These are phyloP conservation scores for Canna indica DNA, from an alignment of 176 grass and related monocot genomes.

Conservation along the genomic window DNA sequence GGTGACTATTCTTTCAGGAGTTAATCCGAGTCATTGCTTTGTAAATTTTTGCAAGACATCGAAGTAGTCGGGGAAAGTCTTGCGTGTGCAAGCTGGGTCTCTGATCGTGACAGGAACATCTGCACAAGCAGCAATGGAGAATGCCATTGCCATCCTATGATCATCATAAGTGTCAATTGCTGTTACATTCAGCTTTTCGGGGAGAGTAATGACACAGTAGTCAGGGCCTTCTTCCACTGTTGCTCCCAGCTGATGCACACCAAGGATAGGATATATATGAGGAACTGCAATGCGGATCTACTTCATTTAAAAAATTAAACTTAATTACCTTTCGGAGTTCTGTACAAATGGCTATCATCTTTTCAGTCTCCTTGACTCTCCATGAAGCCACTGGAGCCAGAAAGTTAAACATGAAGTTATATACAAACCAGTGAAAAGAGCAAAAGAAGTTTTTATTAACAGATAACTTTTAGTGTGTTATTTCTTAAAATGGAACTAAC, in stretches of 20 bases:
- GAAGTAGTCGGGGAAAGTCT: slow-evolving; percentile 94
- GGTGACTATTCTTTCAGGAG: no score
- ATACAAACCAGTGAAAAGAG: no score
- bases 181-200: slow-evolving; percentile 65
- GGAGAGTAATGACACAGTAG: slow-evolving; percentile 92
- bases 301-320: no score
- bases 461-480: no score
- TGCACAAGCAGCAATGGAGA: slow-evolving; percentile 69
- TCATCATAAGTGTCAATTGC: slow-evolving; percentile 87
- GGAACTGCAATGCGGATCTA: no score
- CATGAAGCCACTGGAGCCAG: slow-evolving; percentile 79
- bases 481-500: no score
- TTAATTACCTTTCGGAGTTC: slow-evolving; percentile 75
- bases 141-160: slow-evolving; percentile 95
- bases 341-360: slow-evolving; percentile 77
- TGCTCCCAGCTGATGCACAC: slow-evolving; percentile 54
- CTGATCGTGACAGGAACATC: slow-evolving; percentile 77
- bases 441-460: no score
- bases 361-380: slow-evolving; percentile 99
- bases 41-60: slow-evolving; percentile 68
- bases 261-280: no score
- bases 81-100: slow-evolving; percentile 86
- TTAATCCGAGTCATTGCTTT: slow-evolving; percentile 70
- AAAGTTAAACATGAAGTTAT: slow-evolving; percentile 9
- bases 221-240: slow-evolving; percentile 87